Base-by-base conservation (phyloP, 768 basidiomycete genomes). In the Zangia roseola region DNA sequence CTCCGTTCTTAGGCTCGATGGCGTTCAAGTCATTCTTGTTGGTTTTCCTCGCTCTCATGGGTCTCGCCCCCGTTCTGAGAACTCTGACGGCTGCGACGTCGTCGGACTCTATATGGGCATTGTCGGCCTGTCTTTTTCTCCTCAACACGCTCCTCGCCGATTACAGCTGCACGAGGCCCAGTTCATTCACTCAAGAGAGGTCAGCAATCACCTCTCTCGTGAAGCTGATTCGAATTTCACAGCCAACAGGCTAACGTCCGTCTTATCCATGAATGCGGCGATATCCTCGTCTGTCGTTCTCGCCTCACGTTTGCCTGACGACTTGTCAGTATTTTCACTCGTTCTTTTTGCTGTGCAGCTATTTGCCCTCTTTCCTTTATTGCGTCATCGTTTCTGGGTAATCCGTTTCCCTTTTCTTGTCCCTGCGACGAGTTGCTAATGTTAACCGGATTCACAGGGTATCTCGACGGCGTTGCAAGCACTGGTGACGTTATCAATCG, bases 11-110 rank as follows among this genome's bases (percentile, higher is more conserved):
- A 91, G 88, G 82, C 54, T 76, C 86, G 35, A 88, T 87, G 63
- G 74, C 80, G 1, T 63, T 87, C 53, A 92, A 90, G 62, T 90
- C 91, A 4, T 86, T 88, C 7, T 76, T 97, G 37, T 75, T 97
- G 50, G 88, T 94, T 56, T 90, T 95, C 61, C 78, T 97, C 20
- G 81, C 90, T 7, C 78, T 99, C 51, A 83, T 97, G 74, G 86
- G 93, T 14, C 75, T 97, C 46, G 86, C 94, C 4, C 97, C 97
- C 13, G 88, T 97, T 10, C 74, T 98, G 47, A 82, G 86, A 61
- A 97, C 95, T 6, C 72, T 99, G 61, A 95, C 93, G 24, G 88
- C 91, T 33, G 91, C 94, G 21, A 97, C 94, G 5, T 97, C 95
- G 33, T 90, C 90, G 12, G 97, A 99, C 67, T 93, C 93, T 24